Percentiles rank a stretch among this genome's conserved stretches.
Evolutionary conservation across 202 grass and related monocot species (phyloP).

Genomic region (Setaria viridis): DNA sequence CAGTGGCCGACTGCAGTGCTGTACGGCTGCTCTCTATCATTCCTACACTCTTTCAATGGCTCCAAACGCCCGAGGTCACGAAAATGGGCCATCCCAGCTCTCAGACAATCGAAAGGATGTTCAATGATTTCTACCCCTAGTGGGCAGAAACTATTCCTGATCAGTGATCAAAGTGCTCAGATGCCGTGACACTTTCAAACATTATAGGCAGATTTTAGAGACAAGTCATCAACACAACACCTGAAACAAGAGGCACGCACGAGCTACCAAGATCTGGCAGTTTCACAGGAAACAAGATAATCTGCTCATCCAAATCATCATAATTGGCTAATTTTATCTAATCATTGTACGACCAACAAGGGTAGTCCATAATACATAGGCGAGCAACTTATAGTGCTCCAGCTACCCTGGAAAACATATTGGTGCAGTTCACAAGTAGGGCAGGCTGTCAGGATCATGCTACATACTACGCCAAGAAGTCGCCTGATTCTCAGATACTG

Average conservation of each 20-base stretch:
- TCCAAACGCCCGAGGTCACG: constrained; percentile 13
- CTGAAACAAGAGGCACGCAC: background rate
- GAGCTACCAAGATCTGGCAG: background rate
- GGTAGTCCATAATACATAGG: background rate
- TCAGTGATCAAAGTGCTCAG: background rate
- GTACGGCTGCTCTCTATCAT: background rate
- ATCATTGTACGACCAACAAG: background rate
- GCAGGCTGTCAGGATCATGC: constrained; percentile 12
- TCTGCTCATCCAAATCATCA: constrained; percentile 6
- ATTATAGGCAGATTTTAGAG: background rate
- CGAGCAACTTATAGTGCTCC: background rate
- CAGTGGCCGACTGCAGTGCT: background rate
- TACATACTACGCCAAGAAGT: constrained; percentile 37
- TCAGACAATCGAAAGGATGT: background rate
- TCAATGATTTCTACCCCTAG: background rate
- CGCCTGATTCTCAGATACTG: background rate
- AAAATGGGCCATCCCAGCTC: constrained; percentile 1
- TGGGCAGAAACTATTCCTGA: background rate
- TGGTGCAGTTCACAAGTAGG: background rate
- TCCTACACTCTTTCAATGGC: background rate
- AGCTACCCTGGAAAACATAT: constrained; percentile 19
- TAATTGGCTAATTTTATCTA: constrained; percentile 28
- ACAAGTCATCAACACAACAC: background rate
- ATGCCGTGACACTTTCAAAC: background rate
- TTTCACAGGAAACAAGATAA: background rate